Evolutionary conservation across 1,284 basidiomycete genomes (phyloP), one percentile per base, ranked within the genome.

Genomic region (Tranzscheliella williamsii): DNA sequence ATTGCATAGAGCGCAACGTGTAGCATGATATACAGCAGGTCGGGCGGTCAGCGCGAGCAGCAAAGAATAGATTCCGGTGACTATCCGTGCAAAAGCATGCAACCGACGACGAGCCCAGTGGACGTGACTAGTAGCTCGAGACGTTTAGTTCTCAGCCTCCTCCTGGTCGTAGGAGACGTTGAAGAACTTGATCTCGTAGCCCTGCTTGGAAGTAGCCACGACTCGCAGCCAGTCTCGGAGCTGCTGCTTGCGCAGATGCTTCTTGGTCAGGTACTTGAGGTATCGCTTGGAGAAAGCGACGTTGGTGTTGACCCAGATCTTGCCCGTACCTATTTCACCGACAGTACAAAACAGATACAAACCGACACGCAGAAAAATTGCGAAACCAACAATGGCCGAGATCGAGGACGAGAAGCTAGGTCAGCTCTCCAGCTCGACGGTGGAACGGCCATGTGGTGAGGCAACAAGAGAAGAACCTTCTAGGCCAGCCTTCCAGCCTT

Each of bases 261-360:
- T 78, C 74, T 80, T 80, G 58, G 79, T 79, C 17, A 80, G 60
- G 73, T 79, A 80, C 73, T 80, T 80, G 70, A 80, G 75, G 76
- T 79, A 80, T 39, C 79, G 75, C 75, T 78, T 78, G 42, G 78
- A 79, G 67, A 79, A 78, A 56, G 79, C 75, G 44, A 79, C 74
- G 51, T 70, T 70, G 49, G 79, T 75, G 60, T 73, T 78, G 63
- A 80, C 66, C 63, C 72, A 69, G 69, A 80, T 76, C 74, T 80
- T 79, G 62, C 78, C 78, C 48, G 79, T 76, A 42, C 72, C 72
- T 72, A 58, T 54, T 6, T 3, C 30, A 21, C n/a, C 24, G 17
- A 15, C 32, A 29, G n/a, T 29, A 9, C 16, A 35, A 29, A 33
- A 33, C 36, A 48, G 43, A 23, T 32, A 58, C 15, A 24, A 22